Evolutionary conservation across 371 early-diverging fungal genomes (phyloP), one percentile per base, ranked within the genome.

Genomic region (Blyttiomyces sp.): DNA sequence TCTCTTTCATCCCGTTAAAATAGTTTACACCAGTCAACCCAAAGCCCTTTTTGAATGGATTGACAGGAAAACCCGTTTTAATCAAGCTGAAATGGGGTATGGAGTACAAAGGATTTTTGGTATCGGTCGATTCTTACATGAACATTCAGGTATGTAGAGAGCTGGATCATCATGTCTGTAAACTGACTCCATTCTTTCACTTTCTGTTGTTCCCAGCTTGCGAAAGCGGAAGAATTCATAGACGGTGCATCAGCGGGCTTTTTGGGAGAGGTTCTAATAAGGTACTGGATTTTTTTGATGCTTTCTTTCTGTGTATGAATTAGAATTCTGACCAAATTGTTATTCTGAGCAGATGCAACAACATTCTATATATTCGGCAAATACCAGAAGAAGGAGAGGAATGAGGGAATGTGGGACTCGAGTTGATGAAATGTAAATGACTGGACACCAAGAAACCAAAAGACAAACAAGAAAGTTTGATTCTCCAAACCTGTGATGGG

Each of bases 21-120:
- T 44, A 91, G 86, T 92, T 92, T 79, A 84, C 84, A 44, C 95
- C 95, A 27, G 90, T 95, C 54, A 98, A 98, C 77, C 98, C 98
- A 46, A 93, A 91, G 73, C 98, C 97, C 11, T 97, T 94, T 73
- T 83, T 98, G 50, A 90, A 87, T 63, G 89, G 88, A 49, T 84
- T 94, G 36, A 92, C 91, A 28, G 96, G 95, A 49, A 91, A 95
- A 69, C 85, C 93, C 27, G 87, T 96, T 3, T 75, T 92, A 56
- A 91, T 93, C 61, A 90, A 90, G 76, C 81, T 96, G 67, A 98
- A 98, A 84, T 98, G 97, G 96, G 96, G 96, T 57, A 87, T 89
- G 77, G 96, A 96, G 73, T 98, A 98, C 86, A 91, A 93, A 70
- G 98, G 96, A 3, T 82, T 85, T 64, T 81, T 98, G 57, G 81